Evolutionary conservation across 2,329 filamentous ascomycete species (phyloP), one percentile per base, ranked within the genome.

Genomic region (Diaporthe velutina): DNA sequence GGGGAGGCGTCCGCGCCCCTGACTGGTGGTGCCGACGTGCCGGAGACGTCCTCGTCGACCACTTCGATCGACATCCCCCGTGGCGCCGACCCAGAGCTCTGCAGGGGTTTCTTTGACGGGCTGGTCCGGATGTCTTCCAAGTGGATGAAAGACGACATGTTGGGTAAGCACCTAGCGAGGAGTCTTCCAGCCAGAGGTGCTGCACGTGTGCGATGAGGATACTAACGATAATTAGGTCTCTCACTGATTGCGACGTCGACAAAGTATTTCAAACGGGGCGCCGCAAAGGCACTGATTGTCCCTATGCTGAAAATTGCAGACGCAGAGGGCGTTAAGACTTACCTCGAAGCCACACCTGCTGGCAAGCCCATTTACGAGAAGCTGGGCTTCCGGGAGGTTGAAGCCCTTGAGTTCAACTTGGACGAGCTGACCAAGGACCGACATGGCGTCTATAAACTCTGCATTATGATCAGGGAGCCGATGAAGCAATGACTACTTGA

Each of bases 401-500:
- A 68, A 15, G 2, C 4, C 15, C 33, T 68, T 3, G 64, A 68
- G 48, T 68, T 54, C 33, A 22, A 68, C n/a, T 28, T 68, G 33
- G 64, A 68, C 17, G 48, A 68, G 48, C 48, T 68, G 13, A 68
- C 64, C n/a, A 68, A 68, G n/a, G 64, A 68, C 48, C 48, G 19
- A 1, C 64, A 68, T 30, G 64, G 64, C 6, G 8, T 68, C n/a
- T 68, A 68, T 30, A 68, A 54, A 10, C 45, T 68, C 1, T 68
- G 64, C 15, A 68, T 68, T 0, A 68, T 68, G 64, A 68, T 68
- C 4, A 45, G 64, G 9, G 64, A 68, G 5, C 64, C 64, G 4
- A 7, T 15, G 0, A 68, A 54, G 48, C 33, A 50, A 68, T 67
- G 28, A 40, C 0, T 9, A 15, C 30, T 5, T 17, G 25, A 6